Evolutionary conservation across 768 basidiomycete species (phyloP), one percentile per base, ranked within the genome.

Genomic region (Rhodotorula sphaerocarpa): DNA sequence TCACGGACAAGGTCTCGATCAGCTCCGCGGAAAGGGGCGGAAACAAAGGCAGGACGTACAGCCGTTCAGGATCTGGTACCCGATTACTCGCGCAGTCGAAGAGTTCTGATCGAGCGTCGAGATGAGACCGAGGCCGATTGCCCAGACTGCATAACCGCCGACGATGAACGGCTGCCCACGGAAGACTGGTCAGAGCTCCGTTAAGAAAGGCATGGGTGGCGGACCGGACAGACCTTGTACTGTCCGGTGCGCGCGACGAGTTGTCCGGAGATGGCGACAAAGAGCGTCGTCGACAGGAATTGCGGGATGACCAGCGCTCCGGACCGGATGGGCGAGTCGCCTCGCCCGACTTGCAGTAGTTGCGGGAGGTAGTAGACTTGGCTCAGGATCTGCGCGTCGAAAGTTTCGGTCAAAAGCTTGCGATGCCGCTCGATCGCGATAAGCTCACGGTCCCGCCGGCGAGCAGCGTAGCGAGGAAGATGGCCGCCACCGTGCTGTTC

Each of bases 331-430:
- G 87, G 83, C 12, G 81, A 80, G 63, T 81, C 82, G 7, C 82
- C 83, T n/a, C 84, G 75, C 6, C 81, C 84, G 14, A 86, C 81
- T 75, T 87, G 86, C 75, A 86, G 85, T 72, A 82, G 87, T 66
- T 85, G 83, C 3, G 87, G 86, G 25, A 67, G 45, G 50, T 69
- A 69, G 48, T 63, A 69, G 12, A 66, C 28, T 23, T 65, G 67
- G 18, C 15, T 6, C 3, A 69, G 52, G 27, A 59, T 53, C 1
- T 43, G 50, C 16, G 36, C 36, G 36, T 39, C 36, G 9, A 9
- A 16, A 39, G 10, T 16, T 9, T 39, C 16, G 16, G 36, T 39
- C 36, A 39, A 39, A 39, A 10, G 36, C 16, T 39, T 28, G 47
- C 46, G 27, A 36, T 53, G n/a, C 9, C 4, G 23, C 34, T n/a